A percentile compares a stretch with the other conserved stretches of the same genome.
phyloP scores from a whole-genome alignment of 306 rosid genomes.

The Vigna trinervia region DNA sequence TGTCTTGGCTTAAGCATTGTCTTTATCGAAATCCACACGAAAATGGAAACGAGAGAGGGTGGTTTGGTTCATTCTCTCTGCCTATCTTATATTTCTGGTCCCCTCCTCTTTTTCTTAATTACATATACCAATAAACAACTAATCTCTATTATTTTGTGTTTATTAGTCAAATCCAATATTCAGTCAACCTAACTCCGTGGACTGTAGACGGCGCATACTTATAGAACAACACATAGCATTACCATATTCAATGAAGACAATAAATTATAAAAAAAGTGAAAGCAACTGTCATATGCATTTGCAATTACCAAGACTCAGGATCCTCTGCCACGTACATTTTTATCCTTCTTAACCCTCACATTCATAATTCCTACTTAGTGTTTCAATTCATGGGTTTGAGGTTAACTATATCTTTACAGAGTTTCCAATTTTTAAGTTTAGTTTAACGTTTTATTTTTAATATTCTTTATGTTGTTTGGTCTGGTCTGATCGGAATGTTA shows the following conservation, averaged over 20 bases:
- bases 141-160: not conserved
- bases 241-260: not conserved
- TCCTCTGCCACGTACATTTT: too few species aligned
- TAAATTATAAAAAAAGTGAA: not conserved
- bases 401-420: too few species aligned
- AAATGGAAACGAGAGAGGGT: conserved; percentile 27
- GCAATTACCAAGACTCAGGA: too few species aligned
- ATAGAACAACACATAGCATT: too few species aligned
- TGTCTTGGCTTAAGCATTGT: conserved; percentile 45
- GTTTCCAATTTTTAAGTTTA: too few species aligned
- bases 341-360: too few species aligned
- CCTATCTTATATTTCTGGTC: conserved; percentile 11
- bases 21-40: conserved; percentile 47
- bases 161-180: conserved; percentile 42
- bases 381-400: too few species aligned
- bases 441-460: too few species aligned
- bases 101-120: not conserved
- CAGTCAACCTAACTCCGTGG: not conserved
- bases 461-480: too few species aligned
- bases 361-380: too few species aligned
- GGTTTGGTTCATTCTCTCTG: conserved; percentile 34
- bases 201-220: not conserved
- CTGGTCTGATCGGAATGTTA: too few species aligned
- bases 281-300: too few species aligned
- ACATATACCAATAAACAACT: not conserved